A percentile compares a stretch with the other conserved stretches of the same genome.
Conservation (phyloP, 108 stramenopile genomes). For the Stephanodiscus minutulus region DNA sequence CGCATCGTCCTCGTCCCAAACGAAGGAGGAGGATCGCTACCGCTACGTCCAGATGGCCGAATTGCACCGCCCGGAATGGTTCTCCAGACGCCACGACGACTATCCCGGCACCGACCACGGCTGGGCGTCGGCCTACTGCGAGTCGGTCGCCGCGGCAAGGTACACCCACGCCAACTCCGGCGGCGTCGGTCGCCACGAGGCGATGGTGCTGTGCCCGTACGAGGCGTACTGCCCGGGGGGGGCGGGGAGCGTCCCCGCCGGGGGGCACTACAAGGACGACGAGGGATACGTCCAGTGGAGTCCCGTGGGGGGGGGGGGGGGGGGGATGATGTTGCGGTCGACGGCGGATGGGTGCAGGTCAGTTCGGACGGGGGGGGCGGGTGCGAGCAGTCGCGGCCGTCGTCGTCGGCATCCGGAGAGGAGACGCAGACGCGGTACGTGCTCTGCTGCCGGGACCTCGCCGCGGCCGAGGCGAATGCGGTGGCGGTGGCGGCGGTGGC, state of each 20-base stretch:
- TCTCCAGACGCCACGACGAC: neutral
- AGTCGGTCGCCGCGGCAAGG: too few relatives aligned
- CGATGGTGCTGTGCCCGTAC: slow-evolving; percentile 2
- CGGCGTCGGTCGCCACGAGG: neutral
- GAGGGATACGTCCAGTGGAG: neutral
- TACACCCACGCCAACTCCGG: too few relatives aligned
- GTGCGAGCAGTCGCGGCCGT: too few relatives aligned
- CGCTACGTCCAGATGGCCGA: slow-evolving; percentile 2
- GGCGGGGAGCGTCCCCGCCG: neutral
- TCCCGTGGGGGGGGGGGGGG: too few relatives aligned
- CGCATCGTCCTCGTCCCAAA: too few relatives aligned
- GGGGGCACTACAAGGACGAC: neutral
- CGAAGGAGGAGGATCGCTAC: neutral
- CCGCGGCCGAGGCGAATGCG: neutral
- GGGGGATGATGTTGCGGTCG: too few relatives aligned
- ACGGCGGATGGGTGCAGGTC: slow-evolving; percentile 1
- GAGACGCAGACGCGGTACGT: neutral
- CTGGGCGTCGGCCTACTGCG: neutral
- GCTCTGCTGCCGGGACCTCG: neutral
- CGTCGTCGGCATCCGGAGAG: neutral
- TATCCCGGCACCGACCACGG: neutral
- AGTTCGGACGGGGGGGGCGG: slow-evolving; percentile 4
- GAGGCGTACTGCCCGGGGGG: slow-evolving; percentile 9
- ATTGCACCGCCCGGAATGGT: neutral
- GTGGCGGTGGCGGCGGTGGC: too few relatives aligned